Conservation (phyloP, 2,329 filamentous ascomycete species). For the Emmonsiellopsis sp. region DNA sequence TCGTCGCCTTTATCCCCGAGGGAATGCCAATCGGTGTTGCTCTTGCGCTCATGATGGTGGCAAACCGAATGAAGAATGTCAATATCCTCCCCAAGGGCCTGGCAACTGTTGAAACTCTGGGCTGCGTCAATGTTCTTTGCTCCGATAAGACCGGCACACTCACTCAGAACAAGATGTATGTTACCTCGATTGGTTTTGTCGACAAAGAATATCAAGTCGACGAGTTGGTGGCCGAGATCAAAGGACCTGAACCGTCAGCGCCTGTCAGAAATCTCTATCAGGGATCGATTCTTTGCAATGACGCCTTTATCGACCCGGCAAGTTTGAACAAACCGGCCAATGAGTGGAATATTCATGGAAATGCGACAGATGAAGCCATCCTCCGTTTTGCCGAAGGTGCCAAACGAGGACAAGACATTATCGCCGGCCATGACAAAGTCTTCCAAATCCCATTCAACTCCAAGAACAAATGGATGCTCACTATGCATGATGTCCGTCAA, state of each 20-base stretch:
- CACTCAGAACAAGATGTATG: conserved; percentile 61
- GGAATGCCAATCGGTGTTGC: conserved; percentile 63
- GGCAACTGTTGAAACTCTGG: conserved; percentile 69
- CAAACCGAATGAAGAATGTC: conserved; percentile 65
- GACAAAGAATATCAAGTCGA: conserved; percentile 41
- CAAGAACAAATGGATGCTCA: conserved; percentile 76
- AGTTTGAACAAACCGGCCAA: conserved; percentile 50
- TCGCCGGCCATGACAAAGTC: conserved; percentile 50
- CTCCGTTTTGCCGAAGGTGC: conserved; percentile 57
- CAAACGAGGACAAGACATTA: conserved; percentile 23
- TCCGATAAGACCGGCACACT: conserved; percentile 32
- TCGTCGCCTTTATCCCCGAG: conserved; percentile 71
- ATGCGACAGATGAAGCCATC: conserved; percentile 68
- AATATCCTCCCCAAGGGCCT: conserved; percentile 71
- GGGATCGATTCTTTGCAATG: conserved; percentile 61
- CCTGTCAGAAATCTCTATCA: conserved; percentile 51
- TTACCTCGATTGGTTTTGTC: conserved; percentile 57
- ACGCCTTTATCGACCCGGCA: conserved; percentile 61
- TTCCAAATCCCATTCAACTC: conserved; percentile 70
- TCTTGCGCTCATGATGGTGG: conserved; percentile 63
- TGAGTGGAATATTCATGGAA: conserved; percentile 59
- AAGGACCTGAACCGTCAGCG: conserved; percentile 19
- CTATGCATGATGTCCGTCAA: conserved; percentile 28
- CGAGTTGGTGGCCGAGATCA: conserved; percentile 37
- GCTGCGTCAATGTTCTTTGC: conserved; percentile 55